phyloP scores from a whole-genome alignment of 2,329 filamentous ascomycete species.

The Sclerotinia sclerotiorum region DNA sequence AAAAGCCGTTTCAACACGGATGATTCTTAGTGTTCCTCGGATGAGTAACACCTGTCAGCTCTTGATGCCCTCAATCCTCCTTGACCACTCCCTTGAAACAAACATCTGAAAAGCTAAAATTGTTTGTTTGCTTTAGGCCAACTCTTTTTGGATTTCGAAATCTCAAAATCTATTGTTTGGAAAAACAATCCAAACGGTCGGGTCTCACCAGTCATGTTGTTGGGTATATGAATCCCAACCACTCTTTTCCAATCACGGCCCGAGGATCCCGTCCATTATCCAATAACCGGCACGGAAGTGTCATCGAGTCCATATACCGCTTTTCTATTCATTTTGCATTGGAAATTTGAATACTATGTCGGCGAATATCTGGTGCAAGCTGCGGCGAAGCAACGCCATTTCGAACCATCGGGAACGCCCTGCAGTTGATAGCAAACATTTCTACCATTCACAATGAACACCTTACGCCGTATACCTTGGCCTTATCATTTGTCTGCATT shows the following conservation, averaged over 20 bases:
- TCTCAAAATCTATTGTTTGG: neutral
- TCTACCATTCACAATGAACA: slow-evolving; percentile 20
- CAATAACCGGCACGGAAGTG: slow-evolving; percentile 21
- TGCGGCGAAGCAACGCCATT: slow-evolving; percentile 24
- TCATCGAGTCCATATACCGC: slow-evolving; percentile 15
- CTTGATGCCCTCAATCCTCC: neutral
- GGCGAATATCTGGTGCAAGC: slow-evolving; percentile 18
- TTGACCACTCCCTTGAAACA: slow-evolving; percentile 5
- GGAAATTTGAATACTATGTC: slow-evolving; percentile 7
- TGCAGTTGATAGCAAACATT: slow-evolving; percentile 22
- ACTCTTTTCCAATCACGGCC: slow-evolving; percentile 17
- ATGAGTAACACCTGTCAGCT: neutral
- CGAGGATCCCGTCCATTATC: slow-evolving; percentile 17
- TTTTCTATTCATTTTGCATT: slow-evolving; percentile 14
- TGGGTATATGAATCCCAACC: slow-evolving; percentile 4
- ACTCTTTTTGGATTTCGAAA: neutral
- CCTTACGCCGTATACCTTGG: slow-evolving; percentile 17
- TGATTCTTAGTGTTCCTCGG: neutral
- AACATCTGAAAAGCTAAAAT: slow-evolving; percentile 15
- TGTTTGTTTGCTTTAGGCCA: neutral
- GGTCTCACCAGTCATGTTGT: slow-evolving; percentile 2
- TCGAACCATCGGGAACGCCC: slow-evolving; percentile 24
- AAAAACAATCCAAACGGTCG: slow-evolving; percentile 21
- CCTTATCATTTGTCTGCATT: slow-evolving; percentile 16
- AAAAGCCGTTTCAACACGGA: slow-evolving; percentile 10